Evolutionary conservation across 2,329 filamentous ascomycete genomes (phyloP), one percentile per base, ranked within the genome.

Genomic region (Domatiomyces globalis): DNA sequence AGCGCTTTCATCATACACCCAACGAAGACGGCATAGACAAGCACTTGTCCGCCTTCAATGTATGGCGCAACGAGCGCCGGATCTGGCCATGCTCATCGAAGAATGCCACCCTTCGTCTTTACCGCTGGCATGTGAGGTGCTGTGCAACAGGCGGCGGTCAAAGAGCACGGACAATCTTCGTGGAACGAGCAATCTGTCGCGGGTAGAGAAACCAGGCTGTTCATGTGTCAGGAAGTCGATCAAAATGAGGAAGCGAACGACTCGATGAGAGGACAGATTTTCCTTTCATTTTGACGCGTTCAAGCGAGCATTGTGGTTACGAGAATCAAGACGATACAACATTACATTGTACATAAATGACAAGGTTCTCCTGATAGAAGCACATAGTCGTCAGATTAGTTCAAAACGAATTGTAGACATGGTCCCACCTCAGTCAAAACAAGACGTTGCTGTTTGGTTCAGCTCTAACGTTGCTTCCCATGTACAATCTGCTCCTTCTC

Each of bases 71-170:
- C 49, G 57, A 8, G 52, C 58, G 25, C 58, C 60, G 9, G 57
- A 61, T 50, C 49, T 61, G 9, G 60, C 60, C 18, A 61, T 61
- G 60, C 55, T 61, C 15, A 56, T 61, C 48, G 60, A 61, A 51
- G 60, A 61, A 39, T 60, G 58, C 49, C 60, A 61, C 36, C 60
- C 60, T 12, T 60, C 57, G 48, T 61, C 60, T 15, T 43, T 61
- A 17, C 59, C 59, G 9, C 47, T 55, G 12, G 51, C 54, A 27
- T 54, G 48, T 29, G 57, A 55, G 17, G 9, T 33, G 8, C n/a
- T 27, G 15, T 45, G 43, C 19, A 33, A 3, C 19, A 47, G 12
- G 17, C 17, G 45, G 4, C 19, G 45, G 6, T 27, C 45, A 1
- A 33, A 33, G 20, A 47, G 19, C 17, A 27, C 19, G 3, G 45